Conservation (phyloP, 495 filamentous ascomycete species). For the Opeltia flavorubescens region DNA sequence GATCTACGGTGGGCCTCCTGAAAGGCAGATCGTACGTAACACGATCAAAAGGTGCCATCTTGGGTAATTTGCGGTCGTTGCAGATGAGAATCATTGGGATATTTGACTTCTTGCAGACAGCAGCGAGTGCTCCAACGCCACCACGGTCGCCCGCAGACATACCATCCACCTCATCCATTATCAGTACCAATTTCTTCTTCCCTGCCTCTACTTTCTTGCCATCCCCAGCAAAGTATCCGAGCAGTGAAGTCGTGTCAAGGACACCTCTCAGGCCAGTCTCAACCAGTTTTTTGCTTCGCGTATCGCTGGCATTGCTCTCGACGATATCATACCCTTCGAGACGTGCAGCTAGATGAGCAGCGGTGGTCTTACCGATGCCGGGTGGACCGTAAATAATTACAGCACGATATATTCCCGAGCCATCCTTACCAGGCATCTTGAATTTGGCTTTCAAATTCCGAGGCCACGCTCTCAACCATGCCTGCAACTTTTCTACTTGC, state of each 20-base stretch:
- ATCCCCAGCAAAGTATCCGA: slow-evolving; percentile 82
- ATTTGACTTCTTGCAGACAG: slow-evolving; percentile 85
- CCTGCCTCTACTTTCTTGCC: slow-evolving; percentile 62
- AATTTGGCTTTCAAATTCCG: slow-evolving; percentile 61
- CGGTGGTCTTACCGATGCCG: slow-evolving; percentile 95
- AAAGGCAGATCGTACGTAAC: slow-evolving; percentile 78
- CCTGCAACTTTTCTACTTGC: slow-evolving; percentile 75
- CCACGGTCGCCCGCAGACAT: slow-evolving; percentile 97
- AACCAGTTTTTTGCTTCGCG: slow-evolving; percentile 93
- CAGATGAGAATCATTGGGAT: slow-evolving; percentile 95
- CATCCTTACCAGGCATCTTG: slow-evolving; percentile 66
- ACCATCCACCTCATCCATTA: slow-evolving; percentile 99
- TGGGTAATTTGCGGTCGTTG: slow-evolving; percentile 81
- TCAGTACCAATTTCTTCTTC: slow-evolving; percentile 84
- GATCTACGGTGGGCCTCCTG: slow-evolving; percentile 72
- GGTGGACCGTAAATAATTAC: slow-evolving; percentile 91
- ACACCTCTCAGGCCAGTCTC: slow-evolving; percentile 76
- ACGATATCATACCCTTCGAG: slow-evolving; percentile 86
- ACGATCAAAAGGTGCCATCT: slow-evolving; percentile 95
- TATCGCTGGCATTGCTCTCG: slow-evolving; percentile 93
- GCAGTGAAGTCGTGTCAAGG: slow-evolving; percentile 80
- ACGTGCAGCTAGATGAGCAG: slow-evolving; percentile 85
- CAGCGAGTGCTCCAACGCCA: slow-evolving; percentile 85
- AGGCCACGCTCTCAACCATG: slow-evolving; percentile 73
- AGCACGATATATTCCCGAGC: slow-evolving; percentile 60